Evolutionary conservation across 495 filamentous ascomycete species (phyloP), one percentile per base, ranked within the genome.

Genomic region (Aspergillus haitiensis): DNA sequence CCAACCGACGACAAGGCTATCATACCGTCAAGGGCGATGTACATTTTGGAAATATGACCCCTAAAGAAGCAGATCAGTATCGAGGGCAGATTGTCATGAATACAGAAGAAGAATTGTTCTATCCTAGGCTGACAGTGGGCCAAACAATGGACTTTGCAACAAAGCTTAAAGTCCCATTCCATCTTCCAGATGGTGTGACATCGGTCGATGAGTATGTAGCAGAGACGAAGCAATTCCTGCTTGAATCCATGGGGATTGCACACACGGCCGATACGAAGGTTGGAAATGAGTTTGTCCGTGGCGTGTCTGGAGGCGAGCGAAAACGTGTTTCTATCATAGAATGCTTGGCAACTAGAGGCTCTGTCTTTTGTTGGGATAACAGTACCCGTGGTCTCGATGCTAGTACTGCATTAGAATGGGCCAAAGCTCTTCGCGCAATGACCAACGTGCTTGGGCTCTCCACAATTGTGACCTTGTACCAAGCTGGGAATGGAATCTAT

Each of bases 291-390:
- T 90, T 85, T 59, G 81, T 92, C 42, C 88, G 91, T 21, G 91
- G 91, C 64, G 84, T 96, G n/a, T 91, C 87, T 5, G 91, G 91
- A 40, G 91, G 91, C 44, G 91, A 95, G 70, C 83, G 91, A 50
- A 88, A 89, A 64, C 83, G 85, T 52, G 84, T 88, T 2, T 86
- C 82, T 0, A 88, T 89, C 68, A 81, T 85, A 0, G 87, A 90
- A 65, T 85, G 82, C 3, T 64, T 89, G 21, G 83, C 85, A 3
- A 81, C 84, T 3, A 82, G 83, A 59, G 81, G 78, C 27, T 82
- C 82, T 0, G 78, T 88, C 3, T 81, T 82, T 18, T 82, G 79
- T 63, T 88, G 83, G 78, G 85, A 88, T 56, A 86, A 88, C 58
- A 77, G 74, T 31, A 87, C 84, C 5, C 73, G 78, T 49, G 85